A percentile compares a stretch with the other conserved stretches of the same genome.
Evolutionary conservation across 176 grass and related monocot genomes (phyloP).

Genomic region (Saccharum officinarum): DNA sequence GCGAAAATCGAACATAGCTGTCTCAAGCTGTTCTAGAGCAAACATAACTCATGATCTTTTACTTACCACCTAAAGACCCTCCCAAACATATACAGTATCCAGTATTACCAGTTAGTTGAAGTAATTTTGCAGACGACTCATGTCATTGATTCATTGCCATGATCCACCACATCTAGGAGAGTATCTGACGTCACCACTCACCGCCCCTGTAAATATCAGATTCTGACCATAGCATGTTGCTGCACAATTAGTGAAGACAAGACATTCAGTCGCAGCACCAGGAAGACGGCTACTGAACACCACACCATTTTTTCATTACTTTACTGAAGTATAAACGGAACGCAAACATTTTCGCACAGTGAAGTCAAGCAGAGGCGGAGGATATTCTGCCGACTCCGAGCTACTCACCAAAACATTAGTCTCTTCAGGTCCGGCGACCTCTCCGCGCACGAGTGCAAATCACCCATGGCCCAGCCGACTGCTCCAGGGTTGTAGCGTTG

Average conservation of each 20-base stretch:
- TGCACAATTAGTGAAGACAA: background rate
- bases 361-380: background rate
- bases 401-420: background rate
- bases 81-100: background rate
- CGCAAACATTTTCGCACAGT: background rate
- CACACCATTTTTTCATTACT: background rate
- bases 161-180: background rate
- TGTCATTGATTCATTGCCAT: background rate
- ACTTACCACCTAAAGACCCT: background rate
- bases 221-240: background rate
- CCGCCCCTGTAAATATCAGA: background rate
- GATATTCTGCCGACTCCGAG: background rate
- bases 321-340: background rate
- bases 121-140: background rate
- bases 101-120: background rate
- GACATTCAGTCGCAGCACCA: too few relatives aligned
- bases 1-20: too few relatives aligned
- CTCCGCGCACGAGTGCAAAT: background rate
- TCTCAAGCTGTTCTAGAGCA: too few relatives aligned
- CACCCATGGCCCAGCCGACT: background rate
- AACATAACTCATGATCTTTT: too few relatives aligned
- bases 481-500: constrained; percentile 15
- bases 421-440: constrained; percentile 4
- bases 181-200: background rate
- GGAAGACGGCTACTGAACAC: background rate